Base-by-base conservation (phyloP, 345 rosid species). In the Camelina neglecta region DNA sequence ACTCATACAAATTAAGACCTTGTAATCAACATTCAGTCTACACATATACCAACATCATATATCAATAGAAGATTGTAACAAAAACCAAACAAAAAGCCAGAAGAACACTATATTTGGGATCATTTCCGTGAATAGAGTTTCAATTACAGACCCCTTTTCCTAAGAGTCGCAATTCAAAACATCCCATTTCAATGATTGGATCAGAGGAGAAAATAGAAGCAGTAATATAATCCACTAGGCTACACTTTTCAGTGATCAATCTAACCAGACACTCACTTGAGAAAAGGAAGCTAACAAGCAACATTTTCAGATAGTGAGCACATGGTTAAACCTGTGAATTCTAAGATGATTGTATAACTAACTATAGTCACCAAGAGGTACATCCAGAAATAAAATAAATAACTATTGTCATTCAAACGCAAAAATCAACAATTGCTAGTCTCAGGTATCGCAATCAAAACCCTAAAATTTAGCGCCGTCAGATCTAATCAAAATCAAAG, bases 401-500 rank as follows among this genome's bases (percentile, higher is more conserved):
- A 13, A 8, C 15, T 23, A 6, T 60, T 24, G 41, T 24, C 65
- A 55, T 16, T 63, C 3, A 20, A 26, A 24, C 5, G 18, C 5
- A 26, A 24, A 11, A 24, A 54, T 5, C 35, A 54, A 12, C 35
- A 18, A 2, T 49, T 24, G 9, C 65, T 20, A 10, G 33, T 20
- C 16, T 61, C 66, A 23, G 16, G 31, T 41, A 2, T 1, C 18
- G 13, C 51, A 38, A 70, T 56, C 59, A 24, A 62, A 70, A 77
- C 71, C 75, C 75, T 63, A 69, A 55, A 45, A 49, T 3, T 26
- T 21, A 71, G 65, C 44, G 60, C 33, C 57, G 68, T 42, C 48
- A 77, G 81, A 65, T 77, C 77, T 35, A 71, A 65, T 51, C 15
- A 65, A 76, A 65, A 71, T 58, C n/a, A 58, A 11, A 48, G 31